A percentile compares a stretch with the other conserved stretches of the same genome.
phyloP scores from a whole-genome alignment of 768 basidiomycete genomes.

The Phallus indusiatus region DNA sequence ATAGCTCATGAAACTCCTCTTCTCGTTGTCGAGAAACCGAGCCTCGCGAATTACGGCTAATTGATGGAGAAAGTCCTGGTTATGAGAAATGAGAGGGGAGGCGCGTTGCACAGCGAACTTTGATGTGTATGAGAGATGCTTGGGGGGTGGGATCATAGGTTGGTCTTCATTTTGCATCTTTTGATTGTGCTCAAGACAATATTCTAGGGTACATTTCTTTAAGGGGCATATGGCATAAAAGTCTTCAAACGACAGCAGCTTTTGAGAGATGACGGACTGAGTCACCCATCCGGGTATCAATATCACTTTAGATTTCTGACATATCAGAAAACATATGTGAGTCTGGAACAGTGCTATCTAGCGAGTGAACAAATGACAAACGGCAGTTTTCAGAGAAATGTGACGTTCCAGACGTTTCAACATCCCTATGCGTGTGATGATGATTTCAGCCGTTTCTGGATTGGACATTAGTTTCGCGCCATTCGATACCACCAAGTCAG shows the following conservation, averaged over 20 bases:
- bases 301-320: slow-evolving; percentile 52
- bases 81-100: slow-evolving; percentile 59
- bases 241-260: slow-evolving; percentile 37
- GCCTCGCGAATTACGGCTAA: slow-evolving; percentile 48
- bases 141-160: slow-evolving; percentile 8
- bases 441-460: slow-evolving; percentile 47
- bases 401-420: slow-evolving; percentile 62
- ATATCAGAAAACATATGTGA: background rate
- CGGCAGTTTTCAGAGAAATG: slow-evolving; percentile 53
- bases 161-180: background rate
- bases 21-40: slow-evolving; percentile 58
- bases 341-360: background rate
- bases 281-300: slow-evolving; percentile 67
- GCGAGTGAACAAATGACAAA: slow-evolving; percentile 47
- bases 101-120: slow-evolving; percentile 52
- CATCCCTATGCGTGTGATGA: slow-evolving; percentile 61
- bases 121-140: slow-evolving; percentile 23
- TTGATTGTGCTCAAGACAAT: slow-evolving; percentile 29
- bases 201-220: slow-evolving; percentile 33
- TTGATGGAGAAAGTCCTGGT: slow-evolving; percentile 52
- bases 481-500: slow-evolving; percentile 6
- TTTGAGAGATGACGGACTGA: slow-evolving; percentile 40
- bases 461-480: slow-evolving; percentile 13
- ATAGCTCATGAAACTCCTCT: slow-evolving; percentile 62
- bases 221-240: slow-evolving; percentile 51